These are phyloP conservation scores for Cercophora scortea DNA, from an alignment of 495 filamentous ascomycete species.

Conservation along the genomic window DNA sequence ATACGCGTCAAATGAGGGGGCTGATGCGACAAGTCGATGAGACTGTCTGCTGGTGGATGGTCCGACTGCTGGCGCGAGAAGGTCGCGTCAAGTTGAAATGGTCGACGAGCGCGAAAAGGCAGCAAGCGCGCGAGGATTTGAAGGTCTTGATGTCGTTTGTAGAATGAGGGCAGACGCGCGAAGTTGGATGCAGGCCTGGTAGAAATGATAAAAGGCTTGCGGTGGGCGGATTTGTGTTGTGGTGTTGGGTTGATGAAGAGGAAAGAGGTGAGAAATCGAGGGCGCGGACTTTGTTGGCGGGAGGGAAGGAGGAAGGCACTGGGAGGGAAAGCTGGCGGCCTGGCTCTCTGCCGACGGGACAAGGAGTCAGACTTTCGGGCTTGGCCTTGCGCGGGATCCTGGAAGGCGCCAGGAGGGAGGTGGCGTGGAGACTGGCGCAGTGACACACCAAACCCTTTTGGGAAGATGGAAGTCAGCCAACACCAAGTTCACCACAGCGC, in stretches of 20 bases:
- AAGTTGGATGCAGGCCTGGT: slow-evolving; percentile 38
- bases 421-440: background rate
- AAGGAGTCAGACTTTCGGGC: background rate
- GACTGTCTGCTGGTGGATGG: background rate
- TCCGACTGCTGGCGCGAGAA: background rate
- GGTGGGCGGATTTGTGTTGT: slow-evolving; percentile 9
- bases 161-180: slow-evolving; percentile 21
- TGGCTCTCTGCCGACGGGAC: background rate
- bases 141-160: slow-evolving; percentile 3
- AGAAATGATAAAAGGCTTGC: slow-evolving; percentile 17
- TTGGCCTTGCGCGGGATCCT: too few species aligned
- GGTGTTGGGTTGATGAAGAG: slow-evolving; percentile 11
- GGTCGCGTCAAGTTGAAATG: slow-evolving; percentile 10
- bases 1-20: background rate
- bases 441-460: too few species aligned
- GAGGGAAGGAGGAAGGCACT: background rate
- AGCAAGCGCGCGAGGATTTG: background rate
- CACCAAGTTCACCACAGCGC: too few species aligned
- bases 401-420: too few species aligned
- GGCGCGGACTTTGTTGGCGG: background rate
- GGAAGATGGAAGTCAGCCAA: too few species aligned
- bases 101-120: background rate
- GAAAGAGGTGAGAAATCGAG: slow-evolving; percentile 7
- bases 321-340: too few species aligned
- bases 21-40: background rate